Evolutionary conservation across 106 monocot genomes (phyloP).

Genomic region (Chionographis japonica): DNA sequence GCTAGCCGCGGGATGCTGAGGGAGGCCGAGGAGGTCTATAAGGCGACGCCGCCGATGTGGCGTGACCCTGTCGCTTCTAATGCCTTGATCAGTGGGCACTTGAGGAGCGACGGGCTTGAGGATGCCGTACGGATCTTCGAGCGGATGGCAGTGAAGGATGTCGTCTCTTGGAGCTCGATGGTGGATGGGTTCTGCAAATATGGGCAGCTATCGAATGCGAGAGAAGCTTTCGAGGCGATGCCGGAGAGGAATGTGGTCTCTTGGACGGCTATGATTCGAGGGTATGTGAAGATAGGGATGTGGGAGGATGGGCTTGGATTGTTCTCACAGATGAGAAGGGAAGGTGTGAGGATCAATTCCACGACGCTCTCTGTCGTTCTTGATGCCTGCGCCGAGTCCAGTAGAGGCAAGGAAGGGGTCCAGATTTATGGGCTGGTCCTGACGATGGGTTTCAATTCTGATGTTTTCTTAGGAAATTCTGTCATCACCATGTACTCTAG

Average conservation of each 20-base stretch:
- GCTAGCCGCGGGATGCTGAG: constrained; percentile 30
- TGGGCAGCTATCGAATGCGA: constrained; percentile 38
- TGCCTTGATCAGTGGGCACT: constrained; percentile 47
- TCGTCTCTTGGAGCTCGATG: constrained; percentile 54
- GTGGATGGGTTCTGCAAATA: constrained; percentile 51
- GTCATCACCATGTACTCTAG: constrained; percentile 49
- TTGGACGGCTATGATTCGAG: constrained; percentile 52
- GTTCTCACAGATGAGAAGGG: constrained; percentile 51
- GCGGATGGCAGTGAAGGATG: constrained; percentile 35
- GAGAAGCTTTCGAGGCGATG: constrained; percentile 26
- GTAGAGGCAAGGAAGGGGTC: constrained; percentile 26
- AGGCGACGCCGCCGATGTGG: constrained; percentile 34
- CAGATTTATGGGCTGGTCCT: constrained; percentile 47
- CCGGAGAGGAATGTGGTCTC: constrained; percentile 52
- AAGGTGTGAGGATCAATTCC: constrained; percentile 27
- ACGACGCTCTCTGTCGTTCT: constrained; percentile 44
- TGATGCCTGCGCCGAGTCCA: constrained; percentile 34
- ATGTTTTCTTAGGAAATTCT: constrained; percentile 43
- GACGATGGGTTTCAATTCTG: constrained; percentile 26
- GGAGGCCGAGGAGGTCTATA: constrained; percentile 41
- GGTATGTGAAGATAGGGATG: constrained; percentile 28
- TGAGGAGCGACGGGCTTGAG: constrained; percentile 30
- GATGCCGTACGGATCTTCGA: constrained; percentile 32
- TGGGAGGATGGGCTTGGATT: constrained; percentile 33
- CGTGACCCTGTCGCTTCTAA: constrained; percentile 59